These are phyloP conservation scores for Drechslera avenae DNA, from an alignment of 2,329 filamentous ascomycete species.

Conservation along the genomic window DNA sequence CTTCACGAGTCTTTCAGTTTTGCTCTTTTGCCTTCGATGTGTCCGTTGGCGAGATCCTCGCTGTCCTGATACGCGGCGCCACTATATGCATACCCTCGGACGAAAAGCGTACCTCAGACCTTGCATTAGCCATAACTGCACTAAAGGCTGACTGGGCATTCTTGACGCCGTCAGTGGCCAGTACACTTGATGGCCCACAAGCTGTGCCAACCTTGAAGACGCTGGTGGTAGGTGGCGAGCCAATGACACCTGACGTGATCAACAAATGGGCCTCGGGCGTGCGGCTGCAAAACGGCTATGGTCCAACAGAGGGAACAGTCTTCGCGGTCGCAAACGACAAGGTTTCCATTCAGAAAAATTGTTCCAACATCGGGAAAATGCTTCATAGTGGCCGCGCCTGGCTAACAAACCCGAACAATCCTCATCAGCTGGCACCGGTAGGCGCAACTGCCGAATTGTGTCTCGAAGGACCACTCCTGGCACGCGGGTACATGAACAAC, in stretches of 20 bases:
- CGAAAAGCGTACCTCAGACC: constrained; percentile 52
- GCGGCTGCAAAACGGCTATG: constrained; percentile 38
- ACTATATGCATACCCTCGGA: constrained; percentile 45
- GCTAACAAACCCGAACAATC: constrained; percentile 34
- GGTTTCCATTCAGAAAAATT: constrained; percentile 25
- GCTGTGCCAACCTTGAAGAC: constrained; percentile 49
- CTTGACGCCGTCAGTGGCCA: constrained; percentile 44
- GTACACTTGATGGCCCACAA: constrained; percentile 40
- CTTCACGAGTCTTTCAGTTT: constrained; percentile 45
- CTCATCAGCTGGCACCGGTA: constrained; percentile 36
- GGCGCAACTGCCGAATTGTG: constrained; percentile 41
- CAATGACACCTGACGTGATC: constrained; percentile 34
- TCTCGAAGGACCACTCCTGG: constrained; percentile 39
- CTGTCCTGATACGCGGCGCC: constrained; percentile 38
- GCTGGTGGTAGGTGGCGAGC: constrained; percentile 36
- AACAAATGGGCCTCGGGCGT: constrained; percentile 33
- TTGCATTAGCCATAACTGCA: constrained; percentile 45
- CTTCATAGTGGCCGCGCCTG: constrained; percentile 35
- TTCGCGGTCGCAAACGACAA: constrained; percentile 35
- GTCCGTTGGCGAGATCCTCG: constrained; percentile 43
- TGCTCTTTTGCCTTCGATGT: constrained; percentile 45
- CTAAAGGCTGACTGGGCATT: constrained; percentile 40
- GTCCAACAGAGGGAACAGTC: constrained; percentile 37
- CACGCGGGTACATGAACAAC: constrained; percentile 40
- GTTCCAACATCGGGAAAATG: constrained; percentile 32